These are phyloP conservation scores for Amanita subjunquillea DNA, from an alignment of 768 basidiomycete species.

Conservation along the genomic window DNA sequence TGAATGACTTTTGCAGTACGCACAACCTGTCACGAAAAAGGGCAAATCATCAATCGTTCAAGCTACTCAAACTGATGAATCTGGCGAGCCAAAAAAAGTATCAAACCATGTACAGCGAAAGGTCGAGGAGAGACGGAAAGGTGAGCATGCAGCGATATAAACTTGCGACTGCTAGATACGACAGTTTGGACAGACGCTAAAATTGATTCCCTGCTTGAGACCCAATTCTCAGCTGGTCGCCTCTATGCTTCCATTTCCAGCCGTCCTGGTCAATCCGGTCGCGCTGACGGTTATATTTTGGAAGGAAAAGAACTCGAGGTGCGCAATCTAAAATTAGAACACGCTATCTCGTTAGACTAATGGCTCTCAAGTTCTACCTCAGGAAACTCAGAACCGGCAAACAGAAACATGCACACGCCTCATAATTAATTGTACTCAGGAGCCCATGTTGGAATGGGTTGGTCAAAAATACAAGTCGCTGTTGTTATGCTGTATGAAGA, in stretches of 20 bases:
- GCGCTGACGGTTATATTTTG: conserved; percentile 93
- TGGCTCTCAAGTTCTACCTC: conserved; percentile 68
- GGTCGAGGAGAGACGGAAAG: conserved; percentile 87
- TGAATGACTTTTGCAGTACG: conserved; percentile 51
- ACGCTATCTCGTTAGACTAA: conserved; percentile 6
- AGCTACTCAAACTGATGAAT: conserved; percentile 27
- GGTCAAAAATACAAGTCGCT: conserved; percentile 7
- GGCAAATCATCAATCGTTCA: conserved; percentile 52
- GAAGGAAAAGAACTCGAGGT: conserved; percentile 99
- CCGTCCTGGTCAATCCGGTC: conserved; percentile 94
- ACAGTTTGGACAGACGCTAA: conserved; percentile 57
- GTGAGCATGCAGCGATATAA: conserved; percentile 21
- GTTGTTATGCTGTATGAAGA: conserved; percentile 1
- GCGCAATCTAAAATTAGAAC: conserved; percentile 13
- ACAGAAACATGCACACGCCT: conserved; percentile 90
- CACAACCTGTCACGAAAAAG: conserved; percentile 88
- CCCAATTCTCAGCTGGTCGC: conserved; percentile 90
- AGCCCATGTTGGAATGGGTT: conserved; percentile 10
- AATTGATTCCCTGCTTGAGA: conserved; percentile 81
- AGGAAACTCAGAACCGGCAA: conserved; percentile 90
- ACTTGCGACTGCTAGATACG: not conserved
- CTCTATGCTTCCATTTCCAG: conserved; percentile 90
- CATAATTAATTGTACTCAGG: conserved; percentile 1
- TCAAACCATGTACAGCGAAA: conserved; percentile 87
- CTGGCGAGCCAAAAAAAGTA: conserved; percentile 59